These are phyloP conservation scores for Apodospora peruviana DNA, from an alignment of 495 filamentous ascomycete genomes.

Conservation along the genomic window DNA sequence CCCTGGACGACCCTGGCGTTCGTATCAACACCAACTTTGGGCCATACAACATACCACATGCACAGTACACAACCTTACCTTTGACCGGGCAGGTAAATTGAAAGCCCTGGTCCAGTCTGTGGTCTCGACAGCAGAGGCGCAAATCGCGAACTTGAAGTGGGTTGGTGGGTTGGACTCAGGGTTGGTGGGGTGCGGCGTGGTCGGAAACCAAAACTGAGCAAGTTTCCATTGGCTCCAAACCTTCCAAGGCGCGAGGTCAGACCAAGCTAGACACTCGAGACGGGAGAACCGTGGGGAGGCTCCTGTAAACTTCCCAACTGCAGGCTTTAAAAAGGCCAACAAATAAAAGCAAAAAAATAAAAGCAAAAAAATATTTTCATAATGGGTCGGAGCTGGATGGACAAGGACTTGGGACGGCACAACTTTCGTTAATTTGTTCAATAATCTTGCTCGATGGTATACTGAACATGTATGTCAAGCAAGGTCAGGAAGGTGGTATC, in stretches of 20 bases:
- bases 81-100: background rate
- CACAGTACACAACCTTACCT: too few relatives aligned
- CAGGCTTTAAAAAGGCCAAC: too few relatives aligned
- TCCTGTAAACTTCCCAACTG: too few relatives aligned
- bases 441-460: too few relatives aligned
- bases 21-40: too few relatives aligned
- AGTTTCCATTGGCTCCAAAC: slow-evolving; percentile 44
- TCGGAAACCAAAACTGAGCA: slow-evolving; percentile 34
- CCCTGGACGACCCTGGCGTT: too few relatives aligned
- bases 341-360: background rate
- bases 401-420: too few relatives aligned
- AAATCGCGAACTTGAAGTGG: background rate
- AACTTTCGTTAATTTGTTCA: too few relatives aligned
- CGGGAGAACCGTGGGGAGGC: background rate
- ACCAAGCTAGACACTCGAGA: background rate
- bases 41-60: too few relatives aligned
- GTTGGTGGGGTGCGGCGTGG: slow-evolving; percentile 36
- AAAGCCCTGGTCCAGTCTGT: background rate
- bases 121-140: background rate
- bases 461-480: too few relatives aligned
- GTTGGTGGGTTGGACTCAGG: slow-evolving; percentile 11
- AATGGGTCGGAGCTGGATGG: too few relatives aligned
- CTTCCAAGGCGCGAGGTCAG: background rate
- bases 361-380: background rate
- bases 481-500: too few relatives aligned